A percentile compares a stretch with the other conserved stretches of the same genome.
Evolutionary conservation across 2,329 filamentous ascomycete species (phyloP).

Genomic region (Calonectria honghensis): DNA sequence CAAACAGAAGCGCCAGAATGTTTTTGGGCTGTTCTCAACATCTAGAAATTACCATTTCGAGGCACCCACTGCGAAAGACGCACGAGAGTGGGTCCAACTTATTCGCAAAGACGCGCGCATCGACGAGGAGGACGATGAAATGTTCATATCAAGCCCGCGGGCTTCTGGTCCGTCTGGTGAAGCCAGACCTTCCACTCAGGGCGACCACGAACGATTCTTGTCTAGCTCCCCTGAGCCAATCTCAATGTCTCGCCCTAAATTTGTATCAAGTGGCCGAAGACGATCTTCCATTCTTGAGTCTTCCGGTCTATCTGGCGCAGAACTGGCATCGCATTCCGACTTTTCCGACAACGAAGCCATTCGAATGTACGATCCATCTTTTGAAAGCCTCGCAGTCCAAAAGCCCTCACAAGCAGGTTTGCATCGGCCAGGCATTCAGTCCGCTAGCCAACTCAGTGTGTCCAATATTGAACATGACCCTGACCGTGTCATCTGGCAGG

Average conservation of each 20-base stretch:
- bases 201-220: slow-evolving; percentile 65
- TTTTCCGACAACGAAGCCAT: slow-evolving; percentile 82
- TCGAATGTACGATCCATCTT: slow-evolving; percentile 69
- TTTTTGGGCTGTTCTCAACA: slow-evolving; percentile 95
- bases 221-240: slow-evolving; percentile 79
- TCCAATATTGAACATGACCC: slow-evolving; percentile 76
- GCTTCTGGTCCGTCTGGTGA: slow-evolving; percentile 67
- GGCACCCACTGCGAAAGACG: slow-evolving; percentile 82
- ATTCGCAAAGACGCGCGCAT: slow-evolving; percentile 88
- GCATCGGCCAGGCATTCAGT: slow-evolving; percentile 65
- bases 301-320: slow-evolving; percentile 77
- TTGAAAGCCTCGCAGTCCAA: slow-evolving; percentile 69
- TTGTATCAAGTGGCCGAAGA: slow-evolving; percentile 64
- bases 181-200: slow-evolving; percentile 49
- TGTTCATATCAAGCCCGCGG: slow-evolving; percentile 82
- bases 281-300: slow-evolving; percentile 79
- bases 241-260: slow-evolving; percentile 59
- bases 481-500: slow-evolving; percentile 95
- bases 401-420: slow-evolving; percentile 49
- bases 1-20: slow-evolving; percentile 88
- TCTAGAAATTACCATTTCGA: slow-evolving; percentile 95
- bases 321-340: slow-evolving; percentile 88
- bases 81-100: slow-evolving; percentile 88
- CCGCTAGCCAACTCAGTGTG: slow-evolving; percentile 78
- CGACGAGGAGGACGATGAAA: slow-evolving; percentile 91